Base-by-base conservation (phyloP, 2,329 filamentous ascomycete species). In the Gliomastix tumulicola region DNA sequence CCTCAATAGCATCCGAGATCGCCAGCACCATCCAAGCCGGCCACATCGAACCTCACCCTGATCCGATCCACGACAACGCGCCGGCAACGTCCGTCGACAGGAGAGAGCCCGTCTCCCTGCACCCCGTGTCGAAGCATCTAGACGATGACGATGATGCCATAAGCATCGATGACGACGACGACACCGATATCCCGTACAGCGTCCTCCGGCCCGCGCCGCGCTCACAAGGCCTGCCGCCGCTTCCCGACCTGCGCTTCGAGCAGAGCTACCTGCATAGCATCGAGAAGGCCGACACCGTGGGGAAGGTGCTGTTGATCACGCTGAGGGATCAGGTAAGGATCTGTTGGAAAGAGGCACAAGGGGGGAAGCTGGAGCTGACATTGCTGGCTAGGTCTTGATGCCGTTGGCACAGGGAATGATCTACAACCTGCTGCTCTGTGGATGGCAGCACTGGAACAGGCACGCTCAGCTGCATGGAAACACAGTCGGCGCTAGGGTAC, bases 231-330 rank as follows among this genome's bases (percentile, higher is more conserved):
- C 65, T 81, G 37, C 76, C 74, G 21, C 76, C 79, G 8, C 74
- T 96, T 53, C 88, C 89, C 5, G 92, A 98, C 64, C 68, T 98
- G 47, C 79, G 92, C 30, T 97, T 97, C 63, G 92, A 98, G 66
- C 92, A 98, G 73, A 96, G 89, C 70, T 98, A 98, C 60, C 74
- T 98, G 38, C 83, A 85, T 50, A 94, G 88, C 63, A 84, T 98
- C 49, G 76, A 82, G 45, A 71, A 78, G 38, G 88, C 88, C 23
- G 77, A 92, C 46, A 80, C 78, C 18, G 89, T 82, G 79, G 82
- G 84, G 66, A 78, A 79, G 56, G 76, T 98, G 21, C 72, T 76
- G 7, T 84, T 83, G 66, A 90, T 98, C 48, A 98, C 92, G 15
- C 60, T 85, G 23, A 73, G 87, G 52, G 92, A 98, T 61, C 92